Base-by-base conservation (phyloP, 176 grass and related monocot genomes). In the Oryza meyeriana region DNA sequence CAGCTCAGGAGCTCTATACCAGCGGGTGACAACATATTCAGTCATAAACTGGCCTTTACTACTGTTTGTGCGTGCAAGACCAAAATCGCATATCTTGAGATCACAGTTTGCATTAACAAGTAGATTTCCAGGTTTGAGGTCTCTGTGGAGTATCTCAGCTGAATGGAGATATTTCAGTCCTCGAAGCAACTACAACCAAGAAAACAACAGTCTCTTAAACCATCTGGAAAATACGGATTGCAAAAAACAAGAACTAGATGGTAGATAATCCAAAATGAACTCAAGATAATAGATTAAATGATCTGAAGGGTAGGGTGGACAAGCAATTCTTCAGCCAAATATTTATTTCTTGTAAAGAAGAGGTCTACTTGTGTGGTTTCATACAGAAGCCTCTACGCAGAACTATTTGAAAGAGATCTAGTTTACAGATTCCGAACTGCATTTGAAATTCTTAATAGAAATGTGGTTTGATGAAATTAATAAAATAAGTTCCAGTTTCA, bases 81-180 rank as follows among this genome's bases (percentile, higher is more conserved):
- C 85, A 81, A 91, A 91, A 81, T 91, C 89, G 11, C 89, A 88
- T 75, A 91, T 91, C 85, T 91, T 91, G 72, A 89, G 47, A 86
- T 89, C 88, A 86, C 88, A 89, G 66, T 90, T 90, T 40, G 83
- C 88, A 78, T 81, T 87, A 66, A 91, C 85, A 35, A 91, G 72
- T 38, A 91, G 77, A 22, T 91, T 91, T 64, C 89, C 82, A 77
- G 89, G 89, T 81, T 91, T 91, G 55, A 91, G 85, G 66, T 91
- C 89, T 88, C 89, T 88, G 58, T 91, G 89, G 66, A 91, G 89
- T 85, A 91, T 87, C 47, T 85, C 82, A 52, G 89, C 85, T 74
- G 88, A 90, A 90, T 90, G 88, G 73, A 90, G 88, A 67, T 90
- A 90, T 68, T 90, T 86, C 29, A 90, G 77, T 62, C 88, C 88